These are phyloP conservation scores for Pyrus betulifolia DNA, from an alignment of 306 rosid genomes.

Conservation along the genomic window DNA sequence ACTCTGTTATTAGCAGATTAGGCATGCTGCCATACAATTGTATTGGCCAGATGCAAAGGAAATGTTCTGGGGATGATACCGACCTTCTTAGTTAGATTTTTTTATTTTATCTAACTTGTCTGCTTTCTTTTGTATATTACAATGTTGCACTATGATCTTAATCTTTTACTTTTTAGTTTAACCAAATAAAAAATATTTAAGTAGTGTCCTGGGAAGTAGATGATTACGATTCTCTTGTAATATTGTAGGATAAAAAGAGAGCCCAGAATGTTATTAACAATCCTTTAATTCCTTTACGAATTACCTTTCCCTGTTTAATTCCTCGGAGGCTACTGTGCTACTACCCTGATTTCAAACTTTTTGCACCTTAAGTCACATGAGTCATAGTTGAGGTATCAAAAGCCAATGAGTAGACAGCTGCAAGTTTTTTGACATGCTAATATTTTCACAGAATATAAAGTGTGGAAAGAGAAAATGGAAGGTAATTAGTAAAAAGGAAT, in stretches of 20 bases:
- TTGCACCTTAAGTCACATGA: not conserved
- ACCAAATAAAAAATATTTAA: too few species aligned
- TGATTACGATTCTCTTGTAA: not conserved
- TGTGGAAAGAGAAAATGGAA: too few species aligned
- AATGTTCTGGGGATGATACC: not conserved
- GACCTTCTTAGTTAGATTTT: too few species aligned
- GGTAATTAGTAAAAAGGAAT: too few species aligned
- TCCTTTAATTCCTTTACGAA: not conserved
- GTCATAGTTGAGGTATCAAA: constrained; percentile 7
- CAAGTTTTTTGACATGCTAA: not conserved
- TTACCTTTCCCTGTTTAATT: not conserved
- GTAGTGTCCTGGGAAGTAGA: too few species aligned
- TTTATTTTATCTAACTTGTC: too few species aligned
- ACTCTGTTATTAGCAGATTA: constrained; percentile 18
- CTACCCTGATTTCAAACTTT: not conserved
- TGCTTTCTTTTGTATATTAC: too few species aligned
- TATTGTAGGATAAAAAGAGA: too few species aligned
- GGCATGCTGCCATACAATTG: constrained; percentile 14
- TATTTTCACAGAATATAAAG: not conserved
- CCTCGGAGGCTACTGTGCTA: not conserved
- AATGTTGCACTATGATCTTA: not conserved
- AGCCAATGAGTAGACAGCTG: not conserved
- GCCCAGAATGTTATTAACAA: not conserved
- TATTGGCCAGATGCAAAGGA: constrained; percentile 17
- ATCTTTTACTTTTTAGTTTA: too few species aligned